Conservation (phyloP, 2,329 filamentous ascomycete species). For the Lachnellula cervina region DNA sequence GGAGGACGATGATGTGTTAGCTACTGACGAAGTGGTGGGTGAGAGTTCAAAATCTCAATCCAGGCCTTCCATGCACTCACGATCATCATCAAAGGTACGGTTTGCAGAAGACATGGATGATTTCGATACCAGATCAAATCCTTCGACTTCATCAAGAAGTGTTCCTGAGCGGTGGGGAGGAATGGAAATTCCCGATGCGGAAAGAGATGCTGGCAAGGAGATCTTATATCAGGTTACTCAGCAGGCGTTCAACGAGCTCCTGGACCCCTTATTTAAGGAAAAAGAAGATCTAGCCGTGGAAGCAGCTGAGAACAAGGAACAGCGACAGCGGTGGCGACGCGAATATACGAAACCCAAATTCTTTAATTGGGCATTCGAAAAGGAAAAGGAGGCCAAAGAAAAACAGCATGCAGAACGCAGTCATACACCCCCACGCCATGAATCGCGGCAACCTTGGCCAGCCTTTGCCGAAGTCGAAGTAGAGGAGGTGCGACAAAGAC, state of each 20-base stretch:
- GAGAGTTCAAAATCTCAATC: constrained; percentile 43
- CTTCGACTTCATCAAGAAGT: constrained; percentile 66
- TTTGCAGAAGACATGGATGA: constrained; percentile 70
- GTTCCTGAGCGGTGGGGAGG: constrained; percentile 72
- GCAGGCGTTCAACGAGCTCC: constrained; percentile 86
- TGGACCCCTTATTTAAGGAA: constrained; percentile 78
- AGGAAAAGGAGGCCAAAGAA: constrained; percentile 11
- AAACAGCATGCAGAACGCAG: constrained; percentile 3
- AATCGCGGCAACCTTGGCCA: constrained; percentile 12
- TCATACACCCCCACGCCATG: background rate
- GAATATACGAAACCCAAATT: constrained; percentile 43
- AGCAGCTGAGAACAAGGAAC: constrained; percentile 56
- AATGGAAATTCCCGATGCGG: constrained; percentile 73
- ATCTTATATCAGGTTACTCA: constrained; percentile 89
- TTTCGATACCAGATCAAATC: constrained; percentile 65
- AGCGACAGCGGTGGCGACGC: constrained; percentile 53
- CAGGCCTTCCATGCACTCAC: constrained; percentile 48
- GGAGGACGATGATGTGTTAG: constrained; percentile 52
- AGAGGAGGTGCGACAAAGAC: constrained; percentile 25
- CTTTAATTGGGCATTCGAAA: constrained; percentile 27
- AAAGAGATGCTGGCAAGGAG: constrained; percentile 67
- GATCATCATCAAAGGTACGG: constrained; percentile 74
- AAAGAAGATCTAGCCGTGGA: constrained; percentile 73
- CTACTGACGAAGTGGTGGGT: constrained; percentile 15
- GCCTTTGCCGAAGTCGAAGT: constrained; percentile 24